Evolutionary conservation across 192 early-diverging fungal genomes (phyloP).

Genomic region (Entomortierella beljakovae): DNA sequence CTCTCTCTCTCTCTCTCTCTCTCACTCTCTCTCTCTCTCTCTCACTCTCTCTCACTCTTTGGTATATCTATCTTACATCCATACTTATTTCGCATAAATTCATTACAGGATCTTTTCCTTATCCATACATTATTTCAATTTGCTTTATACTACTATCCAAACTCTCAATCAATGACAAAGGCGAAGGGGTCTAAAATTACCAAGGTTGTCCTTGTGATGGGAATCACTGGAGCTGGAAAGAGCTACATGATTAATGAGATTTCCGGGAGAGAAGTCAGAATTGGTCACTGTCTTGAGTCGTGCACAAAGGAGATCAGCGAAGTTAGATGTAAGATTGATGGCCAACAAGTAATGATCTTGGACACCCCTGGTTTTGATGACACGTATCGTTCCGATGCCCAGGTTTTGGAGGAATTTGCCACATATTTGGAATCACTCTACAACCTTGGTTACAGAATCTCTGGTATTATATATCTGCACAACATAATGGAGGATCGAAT

Average conservation of each 20-base stretch:
- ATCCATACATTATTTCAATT: no score
- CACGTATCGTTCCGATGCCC: not conserved
- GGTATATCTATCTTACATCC: no score
- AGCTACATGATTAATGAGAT: constrained; percentile 7
- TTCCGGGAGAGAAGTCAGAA: not conserved
- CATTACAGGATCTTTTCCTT: no score
- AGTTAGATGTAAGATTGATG: not conserved
- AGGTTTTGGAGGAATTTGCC: not conserved
- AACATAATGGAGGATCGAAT: not conserved
- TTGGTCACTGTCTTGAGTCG: not conserved
- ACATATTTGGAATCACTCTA: not conserved
- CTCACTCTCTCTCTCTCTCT: no score
- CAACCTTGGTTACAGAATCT: not conserved
- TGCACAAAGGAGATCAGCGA: not conserved
- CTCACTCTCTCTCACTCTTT: no score
- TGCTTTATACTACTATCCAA: no score
- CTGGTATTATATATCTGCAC: constrained; percentile 7
- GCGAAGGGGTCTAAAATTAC: no score
- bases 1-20: no score
- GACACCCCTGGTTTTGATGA: constrained; percentile 9
- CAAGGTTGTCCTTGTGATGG: constrained; percentile 8
- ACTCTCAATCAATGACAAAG: no score
- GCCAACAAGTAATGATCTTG: not conserved
- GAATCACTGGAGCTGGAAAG: constrained; percentile 8
- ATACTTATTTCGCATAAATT: no score